These are phyloP conservation scores for Leishmania braziliensis DNA, from an alignment of 208 protist species.

Conservation along the genomic window DNA sequence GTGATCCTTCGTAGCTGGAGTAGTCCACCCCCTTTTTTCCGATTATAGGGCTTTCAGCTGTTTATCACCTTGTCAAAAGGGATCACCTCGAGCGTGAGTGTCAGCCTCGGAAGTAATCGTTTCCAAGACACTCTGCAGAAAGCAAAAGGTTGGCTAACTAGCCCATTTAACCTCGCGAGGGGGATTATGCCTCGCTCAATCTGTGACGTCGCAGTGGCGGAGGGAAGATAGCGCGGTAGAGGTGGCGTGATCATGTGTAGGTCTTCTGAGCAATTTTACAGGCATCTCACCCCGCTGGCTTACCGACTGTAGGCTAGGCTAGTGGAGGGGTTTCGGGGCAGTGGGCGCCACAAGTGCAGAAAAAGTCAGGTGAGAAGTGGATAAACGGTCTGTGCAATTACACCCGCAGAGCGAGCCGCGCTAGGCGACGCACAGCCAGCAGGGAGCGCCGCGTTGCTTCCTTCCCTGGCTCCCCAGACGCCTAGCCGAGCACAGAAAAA, in stretches of 20 bases:
- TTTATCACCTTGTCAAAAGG: background rate
- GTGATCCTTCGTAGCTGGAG: background rate
- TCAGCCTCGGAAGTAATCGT: background rate
- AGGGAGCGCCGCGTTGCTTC: background rate
- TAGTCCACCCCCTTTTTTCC: background rate
- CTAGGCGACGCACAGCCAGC: background rate
- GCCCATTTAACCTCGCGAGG: too few species aligned
- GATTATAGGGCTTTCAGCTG: background rate
- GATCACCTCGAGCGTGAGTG: background rate
- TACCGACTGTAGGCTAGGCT: too few species aligned
- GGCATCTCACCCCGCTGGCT: too few species aligned
- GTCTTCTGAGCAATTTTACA: too few species aligned
- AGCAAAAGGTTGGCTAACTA: background rate
- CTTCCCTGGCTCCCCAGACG: background rate
- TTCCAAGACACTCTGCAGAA: background rate
- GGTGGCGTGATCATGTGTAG: too few species aligned
- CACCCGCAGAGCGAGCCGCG: too few species aligned
- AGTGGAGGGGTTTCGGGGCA: too few species aligned
- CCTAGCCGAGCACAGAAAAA: background rate
- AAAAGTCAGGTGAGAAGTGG: too few species aligned
- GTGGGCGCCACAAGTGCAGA: too few species aligned
- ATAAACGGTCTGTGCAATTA: too few species aligned
- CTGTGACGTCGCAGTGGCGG: background rate
- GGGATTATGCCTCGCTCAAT: too few species aligned
- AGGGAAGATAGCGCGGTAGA: background rate